Base-by-base conservation (phyloP, 805 yeast genomes). In the Yarrowia osloensis region DNA sequence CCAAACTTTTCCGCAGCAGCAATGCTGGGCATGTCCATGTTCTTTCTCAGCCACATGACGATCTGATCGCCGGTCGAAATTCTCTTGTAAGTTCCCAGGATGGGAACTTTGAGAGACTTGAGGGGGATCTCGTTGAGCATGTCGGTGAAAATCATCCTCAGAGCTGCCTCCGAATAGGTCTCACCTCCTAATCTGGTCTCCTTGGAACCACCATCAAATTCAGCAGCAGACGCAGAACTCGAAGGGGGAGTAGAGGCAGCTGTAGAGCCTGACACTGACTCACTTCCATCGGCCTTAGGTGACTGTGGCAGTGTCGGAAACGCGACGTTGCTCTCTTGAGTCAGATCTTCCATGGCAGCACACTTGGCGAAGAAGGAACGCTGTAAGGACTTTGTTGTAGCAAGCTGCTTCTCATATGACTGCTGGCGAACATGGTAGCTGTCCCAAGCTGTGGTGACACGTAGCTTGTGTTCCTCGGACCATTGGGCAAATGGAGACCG, bases 1-100 rank as follows among this genome's bases (percentile, higher is more conserved):
- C 97, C 97, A 75, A 89, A 85, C 39, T 74, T 74, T 76, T 91
- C 97, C 11, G 90, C 88, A 70, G 82, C 83, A 19, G 85, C 89
- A 28, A 87, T 77, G 71, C 84, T 82, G 15, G 74, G 73, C 52
- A 81, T 78, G 12, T 81, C 78, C 62, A 86, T 76, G 69, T 83
- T 82, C 67, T 81, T 81, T 59, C 85, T 81, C 22, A 88, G 74
- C 84, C 89, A 86, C 55, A 82, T 80, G 0, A 87, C 84, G 26
- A 89, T 84, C 8, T 82, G 78, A 3, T 86, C 81, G 12, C 94
- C 94, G 0, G 85, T 80, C 6, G 87, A 83, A 0, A 86, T 87
- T 69, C 85, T 81, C 42, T 81, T 79, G 73, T 88, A 89, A 1
- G 87, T 82, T 6, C 91, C 92, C 35, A 90, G 76, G 33, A 91